Percentiles rank a stretch among this genome's conserved stretches.
These are phyloP conservation scores for Silene vulgaris DNA, from an alignment of 179 eudicot genomes.

Conservation along the genomic window DNA sequence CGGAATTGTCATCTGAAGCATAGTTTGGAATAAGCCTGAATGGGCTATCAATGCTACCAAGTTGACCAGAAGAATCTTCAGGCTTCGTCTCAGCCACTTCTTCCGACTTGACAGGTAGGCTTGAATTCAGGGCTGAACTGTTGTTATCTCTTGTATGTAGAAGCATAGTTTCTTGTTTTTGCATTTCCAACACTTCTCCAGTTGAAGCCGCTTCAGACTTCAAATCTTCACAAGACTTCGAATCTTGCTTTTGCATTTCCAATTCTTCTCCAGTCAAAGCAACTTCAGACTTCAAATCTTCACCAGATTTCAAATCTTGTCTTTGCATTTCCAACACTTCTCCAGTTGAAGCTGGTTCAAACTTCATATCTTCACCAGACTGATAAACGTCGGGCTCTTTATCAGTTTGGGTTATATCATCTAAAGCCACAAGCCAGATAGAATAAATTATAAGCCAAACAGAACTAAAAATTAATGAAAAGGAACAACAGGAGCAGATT, in stretches of 20 bases:
- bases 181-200: conserved; percentile 30
- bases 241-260: background rate
- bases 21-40: conserved; percentile 62
- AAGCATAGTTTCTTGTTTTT: conserved; percentile 25
- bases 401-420: conserved; percentile 55
- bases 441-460: conserved; percentile 5
- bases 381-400: conserved; percentile 27
- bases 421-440: conserved; percentile 29
- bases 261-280: background rate
- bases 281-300: background rate
- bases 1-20: conserved; percentile 63
- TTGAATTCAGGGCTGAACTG: conserved; percentile 17
- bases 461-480: background rate
- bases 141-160: conserved; percentile 21
- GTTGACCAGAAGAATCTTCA: conserved; percentile 31
- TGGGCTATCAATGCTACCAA: conserved; percentile 40
- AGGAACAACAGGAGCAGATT: background rate
- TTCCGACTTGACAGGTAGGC: conserved; percentile 22
- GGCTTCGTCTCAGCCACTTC: conserved; percentile 25
- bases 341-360: conserved; percentile 10
- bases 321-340: conserved; percentile 29
- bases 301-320: conserved; percentile 13
- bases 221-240: conserved; percentile 23
- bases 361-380: conserved; percentile 5
- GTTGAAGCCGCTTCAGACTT: conserved; percentile 26